phyloP scores from a whole-genome alignment of 78 protist genomes.

The Goniomonas avonlea region DNA sequence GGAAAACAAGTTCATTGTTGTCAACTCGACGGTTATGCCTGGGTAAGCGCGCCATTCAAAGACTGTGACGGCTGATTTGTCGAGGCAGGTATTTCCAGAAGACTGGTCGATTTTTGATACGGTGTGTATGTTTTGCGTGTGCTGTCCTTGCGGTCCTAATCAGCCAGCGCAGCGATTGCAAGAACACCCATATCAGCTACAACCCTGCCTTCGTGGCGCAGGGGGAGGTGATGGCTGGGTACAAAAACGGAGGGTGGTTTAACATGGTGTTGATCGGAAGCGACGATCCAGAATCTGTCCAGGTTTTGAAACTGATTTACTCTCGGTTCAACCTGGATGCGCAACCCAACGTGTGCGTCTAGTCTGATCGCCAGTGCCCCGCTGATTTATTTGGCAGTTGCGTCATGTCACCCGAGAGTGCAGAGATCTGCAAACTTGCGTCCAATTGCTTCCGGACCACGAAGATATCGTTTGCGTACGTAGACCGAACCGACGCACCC shows the following conservation, averaged over 20 bases:
- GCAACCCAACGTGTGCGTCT: too few species aligned
- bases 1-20: too few species aligned
- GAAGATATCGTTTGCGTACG: slow-evolving; percentile 39
- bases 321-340: neutral
- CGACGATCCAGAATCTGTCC: neutral
- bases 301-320: neutral
- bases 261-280: neutral
- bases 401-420: slow-evolving; percentile 29
- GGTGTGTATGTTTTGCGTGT: too few species aligned
- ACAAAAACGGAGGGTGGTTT: slow-evolving; percentile 16
- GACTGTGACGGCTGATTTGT: too few species aligned
- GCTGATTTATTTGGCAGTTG: neutral
- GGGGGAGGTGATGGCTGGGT: slow-evolving; percentile 14
- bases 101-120: neutral
- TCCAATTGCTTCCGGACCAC: slow-evolving; percentile 45
- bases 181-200: slow-evolving; percentile 12
- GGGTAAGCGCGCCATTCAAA: too few species aligned
- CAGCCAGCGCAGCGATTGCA: too few species aligned
- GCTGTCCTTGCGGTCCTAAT: too few species aligned
- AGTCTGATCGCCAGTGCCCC: too few species aligned
- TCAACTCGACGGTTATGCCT: too few species aligned
- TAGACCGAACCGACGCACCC: too few species aligned
- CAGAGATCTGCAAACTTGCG: slow-evolving; percentile 42
- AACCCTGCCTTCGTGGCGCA: slow-evolving; percentile 27
- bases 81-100: neutral